Percentiles rank a stretch among this genome's conserved stretches.
These are phyloP conservation scores for Coemansia sp. DNA, from an alignment of 192 early-diverging fungal species.

Conservation along the genomic window DNA sequence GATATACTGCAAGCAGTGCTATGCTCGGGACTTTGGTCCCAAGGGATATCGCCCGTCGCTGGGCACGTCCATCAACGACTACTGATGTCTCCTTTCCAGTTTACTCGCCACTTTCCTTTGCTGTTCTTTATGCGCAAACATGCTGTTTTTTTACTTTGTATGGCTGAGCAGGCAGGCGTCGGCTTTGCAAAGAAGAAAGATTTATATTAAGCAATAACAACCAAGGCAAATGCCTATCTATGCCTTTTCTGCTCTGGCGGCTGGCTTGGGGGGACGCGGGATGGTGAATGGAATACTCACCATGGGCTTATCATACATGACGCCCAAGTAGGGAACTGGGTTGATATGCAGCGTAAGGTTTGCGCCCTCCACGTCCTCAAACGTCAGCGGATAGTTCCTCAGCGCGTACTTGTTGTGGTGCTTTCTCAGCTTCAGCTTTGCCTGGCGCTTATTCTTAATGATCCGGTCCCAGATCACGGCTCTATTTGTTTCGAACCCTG, in stretches of 20 bases:
- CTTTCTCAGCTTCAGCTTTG: slow-evolving; percentile 43
- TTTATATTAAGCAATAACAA: too few species aligned
- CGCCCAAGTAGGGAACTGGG: slow-evolving; percentile 53
- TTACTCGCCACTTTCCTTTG: background rate
- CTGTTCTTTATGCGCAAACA: too few species aligned
- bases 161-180: too few species aligned
- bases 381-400: slow-evolving; percentile 41
- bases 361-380: slow-evolving; percentile 37
- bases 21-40: slow-evolving; percentile 52
- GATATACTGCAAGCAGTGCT: slow-evolving; percentile 57
- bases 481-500: slow-evolving; percentile 34
- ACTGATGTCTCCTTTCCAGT: slow-evolving; percentile 6
- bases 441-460: slow-evolving; percentile 38
- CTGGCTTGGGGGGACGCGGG: slow-evolving; percentile 21
- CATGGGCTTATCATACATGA: slow-evolving; percentile 53
- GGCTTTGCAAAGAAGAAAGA: too few species aligned
- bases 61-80: slow-evolving; percentile 36
- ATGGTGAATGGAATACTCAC: slow-evolving; percentile 35
- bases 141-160: background rate
- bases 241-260: background rate
- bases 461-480: slow-evolving; percentile 56
- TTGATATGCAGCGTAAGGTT: slow-evolving; percentile 53
- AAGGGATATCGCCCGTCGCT: slow-evolving; percentile 43
- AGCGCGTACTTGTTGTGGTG: slow-evolving; percentile 56
- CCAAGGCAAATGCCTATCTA: background rate